These are phyloP conservation scores for Beauveria sp. DNA, from an alignment of 2,329 filamentous ascomycete genomes.

Conservation along the genomic window DNA sequence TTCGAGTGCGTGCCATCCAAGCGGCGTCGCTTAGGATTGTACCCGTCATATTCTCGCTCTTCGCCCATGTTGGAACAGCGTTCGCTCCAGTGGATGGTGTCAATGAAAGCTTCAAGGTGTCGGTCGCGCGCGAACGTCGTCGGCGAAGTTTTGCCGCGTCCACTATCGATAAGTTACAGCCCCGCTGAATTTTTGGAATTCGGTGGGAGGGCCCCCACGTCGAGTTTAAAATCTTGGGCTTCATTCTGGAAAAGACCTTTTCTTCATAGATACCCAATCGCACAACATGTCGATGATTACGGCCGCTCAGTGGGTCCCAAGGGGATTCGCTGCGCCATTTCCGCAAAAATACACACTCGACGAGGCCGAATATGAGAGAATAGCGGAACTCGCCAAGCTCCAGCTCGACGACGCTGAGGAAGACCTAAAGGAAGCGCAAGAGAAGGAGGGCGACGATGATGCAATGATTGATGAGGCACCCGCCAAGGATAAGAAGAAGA, in stretches of 20 bases:
- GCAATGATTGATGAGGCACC: constrained; percentile 28
- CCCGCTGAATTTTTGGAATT: constrained; percentile 12
- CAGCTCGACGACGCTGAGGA: constrained; percentile 89
- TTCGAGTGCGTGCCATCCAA: constrained; percentile 25
- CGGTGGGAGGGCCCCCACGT: constrained; percentile 7
- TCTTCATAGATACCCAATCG: constrained; percentile 19
- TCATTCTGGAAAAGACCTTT: neutral
- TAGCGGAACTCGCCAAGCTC: constrained; percentile 64
- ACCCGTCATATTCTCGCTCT: constrained; percentile 29
- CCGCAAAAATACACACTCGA: constrained; percentile 68
- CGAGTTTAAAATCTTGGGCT: constrained; percentile 8
- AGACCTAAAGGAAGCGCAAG: constrained; percentile 67
- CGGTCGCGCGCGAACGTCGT: neutral
- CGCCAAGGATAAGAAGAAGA: constrained; percentile 16
- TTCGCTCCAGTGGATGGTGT: neutral
- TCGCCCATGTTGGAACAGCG: constrained; percentile 21
- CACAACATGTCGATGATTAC: constrained; percentile 65
- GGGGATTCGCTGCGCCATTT: constrained; percentile 69
- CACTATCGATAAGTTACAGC: constrained; percentile 11
- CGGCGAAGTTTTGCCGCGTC: constrained; percentile 13
- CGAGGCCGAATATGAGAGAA: constrained; percentile 67
- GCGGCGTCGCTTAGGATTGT: constrained; percentile 31
- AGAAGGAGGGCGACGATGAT: constrained; percentile 25
- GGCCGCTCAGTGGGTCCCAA: constrained; percentile 66
- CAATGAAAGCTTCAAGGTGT: neutral